Evolutionary conservation across 371 early-diverging fungal genomes (phyloP).

Genomic region (Phascolomyces articulosus): DNA sequence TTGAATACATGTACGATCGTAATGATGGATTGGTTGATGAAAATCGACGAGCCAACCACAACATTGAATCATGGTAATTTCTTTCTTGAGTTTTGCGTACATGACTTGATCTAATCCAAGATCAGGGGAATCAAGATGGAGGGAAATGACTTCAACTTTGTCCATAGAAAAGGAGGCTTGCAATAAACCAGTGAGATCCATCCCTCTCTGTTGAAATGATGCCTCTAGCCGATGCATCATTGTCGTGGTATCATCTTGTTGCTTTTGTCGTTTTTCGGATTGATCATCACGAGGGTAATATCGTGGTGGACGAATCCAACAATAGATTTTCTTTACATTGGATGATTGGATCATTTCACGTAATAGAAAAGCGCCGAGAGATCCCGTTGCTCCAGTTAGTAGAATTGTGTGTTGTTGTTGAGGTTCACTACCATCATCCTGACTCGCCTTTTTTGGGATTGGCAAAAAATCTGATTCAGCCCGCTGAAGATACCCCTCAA

Average conservation of each 20-base stretch:
- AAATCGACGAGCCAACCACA: constrained; percentile 46
- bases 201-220: too few relatives aligned
- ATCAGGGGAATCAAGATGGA: constrained; percentile 18
- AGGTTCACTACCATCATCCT: background rate
- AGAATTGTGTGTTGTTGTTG: constrained; percentile 26
- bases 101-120: constrained; percentile 30
- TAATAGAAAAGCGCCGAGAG: constrained; percentile 39
- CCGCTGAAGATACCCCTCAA: constrained; percentile 14
- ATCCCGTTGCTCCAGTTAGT: constrained; percentile 47
- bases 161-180: constrained; percentile 13
- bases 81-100: constrained; percentile 25
- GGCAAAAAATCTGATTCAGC: constrained; percentile 27
- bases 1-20: constrained; percentile 36
- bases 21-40: constrained; percentile 32
- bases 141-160: constrained; percentile 12
- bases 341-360: constrained; percentile 24
- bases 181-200: constrained; percentile 27
- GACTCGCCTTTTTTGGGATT: constrained; percentile 5
- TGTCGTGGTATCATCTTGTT: too few relatives aligned
- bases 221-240: too few relatives aligned
- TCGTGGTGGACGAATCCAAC: constrained; percentile 25
- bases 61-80: constrained; percentile 38
- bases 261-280: too few relatives aligned
- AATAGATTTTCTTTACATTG: constrained; percentile 32
- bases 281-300: background rate